phyloP scores from a whole-genome alignment of 2,329 filamentous ascomycete species.

The Ophiostoma himal-ulmi region DNA sequence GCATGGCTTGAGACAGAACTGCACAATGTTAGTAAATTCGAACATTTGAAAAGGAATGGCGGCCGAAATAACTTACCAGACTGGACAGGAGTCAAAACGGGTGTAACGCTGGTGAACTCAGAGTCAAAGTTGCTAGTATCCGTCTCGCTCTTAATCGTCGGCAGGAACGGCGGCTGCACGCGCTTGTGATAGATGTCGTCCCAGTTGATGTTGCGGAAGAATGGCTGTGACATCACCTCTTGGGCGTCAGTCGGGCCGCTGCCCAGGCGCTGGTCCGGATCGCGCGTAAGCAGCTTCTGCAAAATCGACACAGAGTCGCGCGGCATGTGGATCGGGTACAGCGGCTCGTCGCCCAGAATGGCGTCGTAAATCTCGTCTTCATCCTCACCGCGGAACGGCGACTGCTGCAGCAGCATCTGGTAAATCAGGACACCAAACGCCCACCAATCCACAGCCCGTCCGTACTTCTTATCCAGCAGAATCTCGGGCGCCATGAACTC shows the following conservation, averaged over 20 bases:
- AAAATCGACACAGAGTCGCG: slow-evolving; percentile 95
- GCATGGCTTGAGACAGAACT: slow-evolving; percentile 98
- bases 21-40: slow-evolving; percentile 37
- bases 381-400: slow-evolving; percentile 95
- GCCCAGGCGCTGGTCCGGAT: slow-evolving; percentile 87
- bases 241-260: slow-evolving; percentile 95
- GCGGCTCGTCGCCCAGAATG: slow-evolving; percentile 91
- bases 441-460: slow-evolving; percentile 98
- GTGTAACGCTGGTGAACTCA: slow-evolving; percentile 97
- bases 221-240: slow-evolving; percentile 97
- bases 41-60: background rate
- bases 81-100: slow-evolving; percentile 92
- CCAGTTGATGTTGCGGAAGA: slow-evolving; percentile 98
- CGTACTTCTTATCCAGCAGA: slow-evolving; percentile 95
- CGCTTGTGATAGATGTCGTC: slow-evolving; percentile 98
- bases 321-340: slow-evolving; percentile 98
- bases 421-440: slow-evolving; percentile 98
- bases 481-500: slow-evolving; percentile 99
- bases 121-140: slow-evolving; percentile 99
- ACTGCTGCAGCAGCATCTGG: slow-evolving; percentile 98
- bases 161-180: slow-evolving; percentile 80
- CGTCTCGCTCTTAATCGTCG: slow-evolving; percentile 81
- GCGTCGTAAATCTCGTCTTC: slow-evolving; percentile 99
- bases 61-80: slow-evolving; percentile 63
- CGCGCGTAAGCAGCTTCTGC: slow-evolving; percentile 91